These are phyloP conservation scores for Blastomyces parvus DNA, from an alignment of 2,329 filamentous ascomycete genomes.

Conservation along the genomic window DNA sequence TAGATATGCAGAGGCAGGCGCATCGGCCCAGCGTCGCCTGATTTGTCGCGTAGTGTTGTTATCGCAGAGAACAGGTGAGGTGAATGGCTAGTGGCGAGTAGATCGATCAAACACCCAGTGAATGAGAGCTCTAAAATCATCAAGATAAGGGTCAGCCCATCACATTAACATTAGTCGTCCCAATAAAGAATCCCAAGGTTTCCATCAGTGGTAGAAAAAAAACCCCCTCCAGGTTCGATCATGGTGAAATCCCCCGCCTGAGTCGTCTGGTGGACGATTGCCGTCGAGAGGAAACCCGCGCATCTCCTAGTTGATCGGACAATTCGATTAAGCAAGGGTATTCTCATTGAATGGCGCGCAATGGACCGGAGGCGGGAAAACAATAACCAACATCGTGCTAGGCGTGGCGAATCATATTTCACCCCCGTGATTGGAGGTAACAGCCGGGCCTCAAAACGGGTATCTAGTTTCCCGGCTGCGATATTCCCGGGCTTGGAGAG, in stretches of 20 bases:
- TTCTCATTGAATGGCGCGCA: background rate
- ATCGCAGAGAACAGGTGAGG: background rate
- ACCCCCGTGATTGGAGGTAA: background rate
- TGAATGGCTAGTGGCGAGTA: background rate
- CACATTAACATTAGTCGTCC: background rate
- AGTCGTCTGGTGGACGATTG: background rate
- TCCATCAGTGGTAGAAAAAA: background rate
- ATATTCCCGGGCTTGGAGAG: too few species aligned
- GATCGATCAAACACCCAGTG: background rate
- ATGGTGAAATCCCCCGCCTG: background rate
- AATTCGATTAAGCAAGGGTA: background rate
- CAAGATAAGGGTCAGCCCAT: background rate
- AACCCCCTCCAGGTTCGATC: too few species aligned
- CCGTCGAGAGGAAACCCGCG: background rate
- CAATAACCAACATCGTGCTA: background rate
- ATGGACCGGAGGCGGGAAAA: background rate
- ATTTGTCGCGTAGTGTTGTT: conserved; percentile 2
- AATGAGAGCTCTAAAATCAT: background rate
- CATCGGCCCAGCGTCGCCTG: background rate
- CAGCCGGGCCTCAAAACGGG: background rate
- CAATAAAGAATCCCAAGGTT: background rate
- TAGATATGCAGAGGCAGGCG: background rate
- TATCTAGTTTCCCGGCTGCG: too few species aligned
- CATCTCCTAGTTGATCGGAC: background rate
- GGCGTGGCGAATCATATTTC: background rate